Base-by-base conservation (phyloP, 768 basidiomycete species). In the Tricholomella constricta region DNA sequence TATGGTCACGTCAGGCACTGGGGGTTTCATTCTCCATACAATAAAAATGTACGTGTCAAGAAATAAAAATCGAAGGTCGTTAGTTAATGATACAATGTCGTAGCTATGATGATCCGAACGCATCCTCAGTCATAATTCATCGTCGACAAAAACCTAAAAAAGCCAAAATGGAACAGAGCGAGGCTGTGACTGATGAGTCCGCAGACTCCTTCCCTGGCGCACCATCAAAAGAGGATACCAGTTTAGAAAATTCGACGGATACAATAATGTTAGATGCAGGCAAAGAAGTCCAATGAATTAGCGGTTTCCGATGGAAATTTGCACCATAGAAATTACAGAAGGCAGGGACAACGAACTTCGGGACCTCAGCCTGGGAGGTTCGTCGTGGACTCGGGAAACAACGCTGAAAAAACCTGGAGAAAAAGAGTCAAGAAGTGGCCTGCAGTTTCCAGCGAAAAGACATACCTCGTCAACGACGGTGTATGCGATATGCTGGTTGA, bases 401-500 rank as follows among this genome's bases (percentile, higher is more conserved):
- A 42, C 17, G 67, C 65, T 2, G 63, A 59, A 48, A 69, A 71
- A n/a, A 69, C 51, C 70, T 68, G 36, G 2, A 34, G n/a, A 27
- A 47, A 51, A n/a, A 12, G 17, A 31, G 42, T 31, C 22, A 41
- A 32, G 32, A 15, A 17, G 8, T 41, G 26, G 37, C 23, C 14
- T 11, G 45, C 23, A 15, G n/a, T 9, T 2, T n/a, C 27, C 23
- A n/a, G 10, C 5, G 38, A 7, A 34, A 46, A 36, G 26, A 43
- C 78, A 35, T 51, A 95, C 94, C 82, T 98, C 96, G 58, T 98
- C 95, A 23, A 93, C 71, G 48, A 97, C 81, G 32, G 84, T 91
- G 65, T 97, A 91, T 14, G 86, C 81, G 48, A 98, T 85, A 65
- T 97, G 94, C 64, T 96, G 93, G 68, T 96, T 97, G 27, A 98